A percentile compares a stretch with the other conserved stretches of the same genome.
These are phyloP conservation scores for Ottelia alismoides DNA, from an alignment of 106 monocot species.

Conservation along the genomic window DNA sequence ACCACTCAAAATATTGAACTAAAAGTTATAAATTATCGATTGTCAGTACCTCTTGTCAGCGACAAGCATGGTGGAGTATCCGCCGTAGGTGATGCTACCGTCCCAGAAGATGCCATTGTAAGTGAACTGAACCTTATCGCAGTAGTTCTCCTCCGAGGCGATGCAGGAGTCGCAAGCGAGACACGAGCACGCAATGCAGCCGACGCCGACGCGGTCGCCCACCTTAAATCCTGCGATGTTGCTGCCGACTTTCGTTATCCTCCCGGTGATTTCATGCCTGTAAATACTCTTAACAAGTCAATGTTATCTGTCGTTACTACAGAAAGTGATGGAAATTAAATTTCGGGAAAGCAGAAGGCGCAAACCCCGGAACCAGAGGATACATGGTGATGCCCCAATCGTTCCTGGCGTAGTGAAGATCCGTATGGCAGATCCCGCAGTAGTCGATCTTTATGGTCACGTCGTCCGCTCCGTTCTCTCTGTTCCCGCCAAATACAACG, in stretches of 20 bases:
- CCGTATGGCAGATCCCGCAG: no score
- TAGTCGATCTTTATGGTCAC: no score
- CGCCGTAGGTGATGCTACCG: constrained; percentile 77
- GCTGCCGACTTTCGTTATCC: constrained; percentile 43
- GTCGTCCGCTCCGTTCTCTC: constrained; percentile 25
- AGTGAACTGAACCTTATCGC: constrained; percentile 50
- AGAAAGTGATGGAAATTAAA: no score
- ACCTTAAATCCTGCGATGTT: constrained; percentile 42
- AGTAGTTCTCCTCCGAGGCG: constrained; percentile 60
- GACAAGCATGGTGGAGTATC: constrained; percentile 61
- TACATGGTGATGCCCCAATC: no score
- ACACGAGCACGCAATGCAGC: constrained; percentile 56
- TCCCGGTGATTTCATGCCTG: constrained; percentile 79
- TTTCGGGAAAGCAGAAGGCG: no score
- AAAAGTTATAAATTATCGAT: no score
- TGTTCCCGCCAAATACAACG: neutral
- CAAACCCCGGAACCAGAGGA: no score
- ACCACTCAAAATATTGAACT: neutral
- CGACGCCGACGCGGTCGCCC: constrained; percentile 62
- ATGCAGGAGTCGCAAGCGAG: constrained; percentile 54
- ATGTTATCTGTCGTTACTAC: no score
- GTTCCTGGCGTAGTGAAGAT: no score
- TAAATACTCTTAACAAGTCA: no score
- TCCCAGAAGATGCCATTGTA: constrained; percentile 68
- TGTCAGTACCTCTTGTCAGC: constrained; percentile 50